Percentiles rank a stretch among this genome's conserved stretches.
Conservation (phyloP, 768 basidiomycete species). For the Jaapia argillacea region DNA sequence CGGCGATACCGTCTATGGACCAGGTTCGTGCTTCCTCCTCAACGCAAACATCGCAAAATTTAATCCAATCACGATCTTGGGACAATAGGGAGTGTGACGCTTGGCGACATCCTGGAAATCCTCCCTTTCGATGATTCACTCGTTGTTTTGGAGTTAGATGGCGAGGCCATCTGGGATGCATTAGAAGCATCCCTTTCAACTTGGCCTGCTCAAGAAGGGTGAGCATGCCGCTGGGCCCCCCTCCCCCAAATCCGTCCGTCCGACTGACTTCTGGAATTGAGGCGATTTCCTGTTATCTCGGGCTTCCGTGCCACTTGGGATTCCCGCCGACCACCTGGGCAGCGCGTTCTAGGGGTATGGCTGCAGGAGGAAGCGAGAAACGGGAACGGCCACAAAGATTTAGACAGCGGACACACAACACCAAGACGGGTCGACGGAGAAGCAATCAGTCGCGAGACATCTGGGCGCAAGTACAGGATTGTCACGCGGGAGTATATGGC, state of each 20-base stretch:
- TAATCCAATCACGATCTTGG: background rate
- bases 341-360: slow-evolving; percentile 69
- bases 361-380: slow-evolving; percentile 27
- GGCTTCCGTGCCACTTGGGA: slow-evolving; percentile 86
- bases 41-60: background rate
- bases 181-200: slow-evolving; percentile 63
- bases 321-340: slow-evolving; percentile 57
- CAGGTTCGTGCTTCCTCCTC: slow-evolving; percentile 35
- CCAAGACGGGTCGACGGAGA: slow-evolving; percentile 35
- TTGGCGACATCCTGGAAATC: slow-evolving; percentile 85
- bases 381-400: slow-evolving; percentile 10
- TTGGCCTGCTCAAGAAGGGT: slow-evolving; percentile 92
- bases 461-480: slow-evolving; percentile 59
- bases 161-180: slow-evolving; percentile 69
- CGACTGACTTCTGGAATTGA: slow-evolving; percentile 16
- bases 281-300: slow-evolving; percentile 83
- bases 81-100: slow-evolving; percentile 51
- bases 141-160: slow-evolving; percentile 74
- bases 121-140: slow-evolving; percentile 83
- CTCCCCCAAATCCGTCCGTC: background rate
- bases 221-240: slow-evolving; percentile 9
- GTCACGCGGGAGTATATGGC: slow-evolving; percentile 87
- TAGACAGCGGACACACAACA: slow-evolving; percentile 4
- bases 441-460: slow-evolving; percentile 37
- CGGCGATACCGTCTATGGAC: slow-evolving; percentile 78